These are phyloP conservation scores for Canna indica DNA, from an alignment of 176 grass and related monocot genomes.

Conservation along the genomic window DNA sequence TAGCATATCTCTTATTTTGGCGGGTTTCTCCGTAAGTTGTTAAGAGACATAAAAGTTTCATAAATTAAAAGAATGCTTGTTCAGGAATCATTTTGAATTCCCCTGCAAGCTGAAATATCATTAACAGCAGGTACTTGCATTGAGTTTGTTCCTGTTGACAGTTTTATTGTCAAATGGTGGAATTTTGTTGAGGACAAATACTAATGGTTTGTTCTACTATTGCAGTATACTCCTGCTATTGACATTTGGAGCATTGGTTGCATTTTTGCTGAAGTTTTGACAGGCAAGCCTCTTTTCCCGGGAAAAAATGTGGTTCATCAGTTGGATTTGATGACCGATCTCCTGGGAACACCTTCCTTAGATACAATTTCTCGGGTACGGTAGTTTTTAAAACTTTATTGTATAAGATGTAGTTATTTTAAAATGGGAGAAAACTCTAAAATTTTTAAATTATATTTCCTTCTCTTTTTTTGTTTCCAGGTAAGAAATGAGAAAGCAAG, in stretches of 20 bases:
- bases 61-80: slow-evolving; percentile 19
- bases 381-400: neutral
- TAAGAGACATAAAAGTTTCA: neutral
- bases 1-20: neutral
- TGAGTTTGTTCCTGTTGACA: slow-evolving; percentile 8
- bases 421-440: neutral
- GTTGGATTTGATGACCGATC: slow-evolving; percentile 97
- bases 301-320: slow-evolving; percentile 99
- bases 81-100: slow-evolving; percentile 22
- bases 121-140: slow-evolving; percentile 17
- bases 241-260: slow-evolving; percentile 99
- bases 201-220: neutral
- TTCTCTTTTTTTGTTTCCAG: slow-evolving; percentile 28
- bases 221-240: slow-evolving; percentile 76
- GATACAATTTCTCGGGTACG: slow-evolving; percentile 72
- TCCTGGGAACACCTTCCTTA: slow-evolving; percentile 63
- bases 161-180: neutral
- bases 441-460: neutral
- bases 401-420: neutral
- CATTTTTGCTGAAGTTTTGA: slow-evolving; percentile 94
- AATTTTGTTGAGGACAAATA: slow-evolving; percentile 1
- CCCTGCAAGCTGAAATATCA: slow-evolving; percentile 22
- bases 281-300: slow-evolving; percentile 93
- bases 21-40: neutral
- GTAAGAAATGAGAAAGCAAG: slow-evolving; percentile 91